These are phyloP conservation scores for Thalassiosira hispida DNA, from an alignment of 352 stramenopile species.

Conservation along the genomic window DNA sequence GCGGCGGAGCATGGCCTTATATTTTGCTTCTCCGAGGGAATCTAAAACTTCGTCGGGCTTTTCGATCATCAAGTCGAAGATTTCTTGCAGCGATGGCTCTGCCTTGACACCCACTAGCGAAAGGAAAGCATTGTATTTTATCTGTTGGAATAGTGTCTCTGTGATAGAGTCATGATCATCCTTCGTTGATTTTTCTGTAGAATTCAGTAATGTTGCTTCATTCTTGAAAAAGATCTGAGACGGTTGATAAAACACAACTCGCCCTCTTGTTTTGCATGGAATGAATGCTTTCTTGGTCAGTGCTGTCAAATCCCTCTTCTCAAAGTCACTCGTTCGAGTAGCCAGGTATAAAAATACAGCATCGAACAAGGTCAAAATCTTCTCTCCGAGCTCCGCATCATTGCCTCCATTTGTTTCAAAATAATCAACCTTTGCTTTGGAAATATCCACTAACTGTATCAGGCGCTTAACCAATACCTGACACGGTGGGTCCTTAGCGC, in stretches of 20 bases:
- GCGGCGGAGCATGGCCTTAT: constrained; percentile 66
- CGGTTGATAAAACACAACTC: constrained; percentile 61
- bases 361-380: constrained; percentile 61
- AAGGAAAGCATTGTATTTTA: constrained; percentile 79
- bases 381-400: constrained; percentile 28
- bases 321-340: constrained; percentile 59
- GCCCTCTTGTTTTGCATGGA: constrained; percentile 51
- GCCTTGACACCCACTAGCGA: constrained; percentile 61
- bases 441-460: constrained; percentile 50
- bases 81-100: constrained; percentile 50
- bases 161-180: constrained; percentile 57
- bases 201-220: constrained; percentile 11
- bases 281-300: constrained; percentile 64
- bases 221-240: constrained; percentile 73
- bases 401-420: constrained; percentile 25
- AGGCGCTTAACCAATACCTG: constrained; percentile 62
- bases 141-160: constrained; percentile 69
- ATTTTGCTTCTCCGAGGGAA: constrained; percentile 66
- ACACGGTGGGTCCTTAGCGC: constrained; percentile 54
- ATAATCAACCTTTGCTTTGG: constrained; percentile 45
- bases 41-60: constrained; percentile 66
- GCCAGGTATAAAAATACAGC: constrained; percentile 77
- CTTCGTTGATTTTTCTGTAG: constrained; percentile 18
- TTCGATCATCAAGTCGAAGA: constrained; percentile 56
- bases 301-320: constrained; percentile 29